These are phyloP conservation scores for Tricholoma bakamatsutake DNA, from an alignment of 768 basidiomycete genomes.

Conservation along the genomic window DNA sequence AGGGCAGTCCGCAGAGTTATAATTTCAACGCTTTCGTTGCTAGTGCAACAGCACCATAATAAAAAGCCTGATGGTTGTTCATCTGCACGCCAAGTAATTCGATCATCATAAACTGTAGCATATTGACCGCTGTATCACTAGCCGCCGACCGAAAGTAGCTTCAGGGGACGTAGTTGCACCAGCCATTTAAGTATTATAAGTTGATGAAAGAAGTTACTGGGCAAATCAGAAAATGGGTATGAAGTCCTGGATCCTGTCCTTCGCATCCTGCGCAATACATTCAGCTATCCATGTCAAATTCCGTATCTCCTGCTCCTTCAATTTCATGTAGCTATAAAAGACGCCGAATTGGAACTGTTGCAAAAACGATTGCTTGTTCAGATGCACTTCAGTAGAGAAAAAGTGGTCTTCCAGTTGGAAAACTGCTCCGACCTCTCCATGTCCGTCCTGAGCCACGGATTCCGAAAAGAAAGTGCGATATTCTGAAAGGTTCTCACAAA, in stretches of 20 bases:
- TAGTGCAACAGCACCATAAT: slow-evolving; percentile 23
- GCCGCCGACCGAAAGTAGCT: background rate
- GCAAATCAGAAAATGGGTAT: slow-evolving; percentile 76
- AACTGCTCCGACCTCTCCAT: slow-evolving; percentile 43
- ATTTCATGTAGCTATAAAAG: slow-evolving; percentile 88
- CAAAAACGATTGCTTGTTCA: slow-evolving; percentile 93
- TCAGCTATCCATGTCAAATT: slow-evolving; percentile 94
- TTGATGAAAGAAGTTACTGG: background rate
- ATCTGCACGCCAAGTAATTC: background rate
- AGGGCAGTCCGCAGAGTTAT: slow-evolving; percentile 47
- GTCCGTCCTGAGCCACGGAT: slow-evolving; percentile 29
- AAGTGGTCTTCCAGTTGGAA: slow-evolving; percentile 88
- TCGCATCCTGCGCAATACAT: slow-evolving; percentile 96
- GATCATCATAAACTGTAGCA: background rate
- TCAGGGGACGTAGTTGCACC: background rate
- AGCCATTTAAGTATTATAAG: background rate
- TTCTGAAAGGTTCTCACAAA: slow-evolving; percentile 84
- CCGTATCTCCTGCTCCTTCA: slow-evolving; percentile 88
- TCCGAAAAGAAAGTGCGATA: slow-evolving; percentile 88
- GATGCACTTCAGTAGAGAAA: slow-evolving; percentile 87
- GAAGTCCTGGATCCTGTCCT: slow-evolving; percentile 92
- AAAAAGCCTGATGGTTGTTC: background rate
- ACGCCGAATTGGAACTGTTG: slow-evolving; percentile 96
- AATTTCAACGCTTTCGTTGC: slow-evolving; percentile 73
- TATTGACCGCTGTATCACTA: slow-evolving; percentile 1